These are phyloP conservation scores for Camellia sinensis DNA, from an alignment of 148 eudicot genomes.

Conservation along the genomic window DNA sequence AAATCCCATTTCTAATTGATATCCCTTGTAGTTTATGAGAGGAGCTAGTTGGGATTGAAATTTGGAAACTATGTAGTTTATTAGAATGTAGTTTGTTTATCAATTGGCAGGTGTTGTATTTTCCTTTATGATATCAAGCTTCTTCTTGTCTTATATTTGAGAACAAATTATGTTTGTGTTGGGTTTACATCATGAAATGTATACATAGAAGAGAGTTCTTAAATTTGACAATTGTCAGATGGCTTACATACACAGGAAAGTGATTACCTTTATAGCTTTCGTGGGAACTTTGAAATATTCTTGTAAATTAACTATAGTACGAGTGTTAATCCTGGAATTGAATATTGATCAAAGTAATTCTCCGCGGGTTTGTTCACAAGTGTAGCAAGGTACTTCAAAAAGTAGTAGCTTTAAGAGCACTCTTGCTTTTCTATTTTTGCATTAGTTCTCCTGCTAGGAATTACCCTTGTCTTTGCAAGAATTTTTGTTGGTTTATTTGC, in stretches of 20 bases:
- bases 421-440: no score
- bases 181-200: not conserved
- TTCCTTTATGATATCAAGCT: not conserved
- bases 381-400: not conserved
- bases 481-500: no score
- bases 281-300: no score
- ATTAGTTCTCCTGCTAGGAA: no score
- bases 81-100: not conserved
- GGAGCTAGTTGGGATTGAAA: not conserved
- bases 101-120: not conserved
- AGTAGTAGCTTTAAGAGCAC: not conserved
- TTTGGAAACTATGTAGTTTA: not conserved
- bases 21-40: not conserved
- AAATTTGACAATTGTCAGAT: no score
- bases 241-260: no score
- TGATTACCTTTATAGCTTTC: no score
- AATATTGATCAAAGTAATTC: no score
- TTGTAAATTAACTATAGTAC: no score
- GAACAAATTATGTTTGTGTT: not conserved
- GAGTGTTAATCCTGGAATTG: not conserved
- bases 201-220: slow-evolving; percentile 20
- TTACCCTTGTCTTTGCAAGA: no score
- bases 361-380: not conserved
- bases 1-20: slow-evolving; percentile 13
- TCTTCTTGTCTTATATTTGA: not conserved